These are phyloP conservation scores for Elongisporangium undulatum DNA, from an alignment of 352 stramenopile genomes.

Conservation along the genomic window DNA sequence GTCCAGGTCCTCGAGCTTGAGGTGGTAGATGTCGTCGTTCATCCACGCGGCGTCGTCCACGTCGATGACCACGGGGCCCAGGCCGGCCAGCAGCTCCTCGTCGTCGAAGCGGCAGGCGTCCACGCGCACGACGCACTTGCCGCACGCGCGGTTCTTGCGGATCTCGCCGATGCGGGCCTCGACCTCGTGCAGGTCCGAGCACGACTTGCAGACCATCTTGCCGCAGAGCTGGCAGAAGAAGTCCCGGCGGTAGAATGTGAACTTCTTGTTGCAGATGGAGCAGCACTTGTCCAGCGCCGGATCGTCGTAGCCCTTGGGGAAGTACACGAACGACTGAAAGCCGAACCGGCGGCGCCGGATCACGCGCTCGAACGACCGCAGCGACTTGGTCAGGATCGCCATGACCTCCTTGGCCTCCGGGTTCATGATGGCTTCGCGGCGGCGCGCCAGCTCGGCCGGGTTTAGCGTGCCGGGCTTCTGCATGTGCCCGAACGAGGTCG, in stretches of 20 bases:
- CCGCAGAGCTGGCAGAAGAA: constrained; percentile 54
- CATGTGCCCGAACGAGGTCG: constrained; percentile 21
- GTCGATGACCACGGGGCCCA: constrained; percentile 38
- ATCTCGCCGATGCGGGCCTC: constrained; percentile 31
- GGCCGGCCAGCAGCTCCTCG: constrained; percentile 32
- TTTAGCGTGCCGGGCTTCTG: constrained; percentile 13
- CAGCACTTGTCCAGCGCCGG: constrained; percentile 22
- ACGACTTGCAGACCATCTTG: constrained; percentile 36
- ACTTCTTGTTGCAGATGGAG: constrained; percentile 42
- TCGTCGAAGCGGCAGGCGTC: constrained; percentile 44
- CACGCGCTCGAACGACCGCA: constrained; percentile 46
- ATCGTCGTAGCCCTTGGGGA: constrained; percentile 31
- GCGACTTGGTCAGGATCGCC: constrained; percentile 37
- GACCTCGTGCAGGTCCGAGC: constrained; percentile 38
- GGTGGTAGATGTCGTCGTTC: constrained; percentile 19
- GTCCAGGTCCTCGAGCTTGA: constrained; percentile 9
- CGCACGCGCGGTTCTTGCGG: constrained; percentile 35
- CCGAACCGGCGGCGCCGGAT: constrained; percentile 59
- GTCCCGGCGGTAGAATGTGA: constrained; percentile 40
- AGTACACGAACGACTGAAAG: constrained; percentile 67
- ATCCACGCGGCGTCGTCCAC: constrained; percentile 37
- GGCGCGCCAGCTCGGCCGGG: constrained; percentile 20
- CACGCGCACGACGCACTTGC: constrained; percentile 37
- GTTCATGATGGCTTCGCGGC: constrained; percentile 39
- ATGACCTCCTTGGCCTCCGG: constrained; percentile 38